Evolutionary conservation across 2,329 filamentous ascomycete species (phyloP).

Genomic region (Annulohypoxylon truncatum): DNA sequence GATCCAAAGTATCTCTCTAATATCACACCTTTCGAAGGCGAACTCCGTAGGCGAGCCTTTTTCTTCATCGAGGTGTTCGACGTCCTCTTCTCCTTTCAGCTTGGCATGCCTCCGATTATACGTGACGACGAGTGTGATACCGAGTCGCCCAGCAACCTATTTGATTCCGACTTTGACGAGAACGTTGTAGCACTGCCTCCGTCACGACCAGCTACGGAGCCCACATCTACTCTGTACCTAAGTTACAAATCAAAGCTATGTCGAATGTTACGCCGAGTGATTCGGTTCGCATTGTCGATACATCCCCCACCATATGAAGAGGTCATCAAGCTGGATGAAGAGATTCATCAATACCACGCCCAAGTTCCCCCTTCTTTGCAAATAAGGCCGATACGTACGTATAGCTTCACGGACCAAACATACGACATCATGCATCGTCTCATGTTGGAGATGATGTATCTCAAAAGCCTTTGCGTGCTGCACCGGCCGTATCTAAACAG

Average conservation of each 20-base stretch:
- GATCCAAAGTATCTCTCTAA: slow-evolving; percentile 57
- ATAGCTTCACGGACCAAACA: slow-evolving; percentile 57
- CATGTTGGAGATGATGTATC: slow-evolving; percentile 61
- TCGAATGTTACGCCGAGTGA: slow-evolving; percentile 57
- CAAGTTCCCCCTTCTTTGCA: slow-evolving; percentile 56
- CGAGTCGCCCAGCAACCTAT: slow-evolving; percentile 58
- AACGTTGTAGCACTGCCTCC: slow-evolving; percentile 56
- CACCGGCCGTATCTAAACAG: slow-evolving; percentile 60
- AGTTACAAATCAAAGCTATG: slow-evolving; percentile 58
- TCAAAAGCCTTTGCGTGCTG: slow-evolving; percentile 62
- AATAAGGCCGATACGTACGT: slow-evolving; percentile 56
- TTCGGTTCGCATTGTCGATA: slow-evolving; percentile 56
- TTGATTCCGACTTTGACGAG: slow-evolving; percentile 65
- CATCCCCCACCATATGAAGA: slow-evolving; percentile 52
- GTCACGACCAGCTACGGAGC: slow-evolving; percentile 56
- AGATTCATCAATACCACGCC: slow-evolving; percentile 53
- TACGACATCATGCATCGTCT: slow-evolving; percentile 61
- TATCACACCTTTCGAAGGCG: slow-evolving; percentile 61
- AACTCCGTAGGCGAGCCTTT: slow-evolving; percentile 64
- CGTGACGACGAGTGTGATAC: slow-evolving; percentile 61
- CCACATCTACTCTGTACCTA: slow-evolving; percentile 58
- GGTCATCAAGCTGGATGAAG: slow-evolving; percentile 55
- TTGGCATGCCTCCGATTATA: slow-evolving; percentile 64
- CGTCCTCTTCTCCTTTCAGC: slow-evolving; percentile 62
- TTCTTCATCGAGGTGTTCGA: slow-evolving; percentile 61